Conservation (phyloP, 352 stramenopile species). For the Phytophthora rubi region DNA sequence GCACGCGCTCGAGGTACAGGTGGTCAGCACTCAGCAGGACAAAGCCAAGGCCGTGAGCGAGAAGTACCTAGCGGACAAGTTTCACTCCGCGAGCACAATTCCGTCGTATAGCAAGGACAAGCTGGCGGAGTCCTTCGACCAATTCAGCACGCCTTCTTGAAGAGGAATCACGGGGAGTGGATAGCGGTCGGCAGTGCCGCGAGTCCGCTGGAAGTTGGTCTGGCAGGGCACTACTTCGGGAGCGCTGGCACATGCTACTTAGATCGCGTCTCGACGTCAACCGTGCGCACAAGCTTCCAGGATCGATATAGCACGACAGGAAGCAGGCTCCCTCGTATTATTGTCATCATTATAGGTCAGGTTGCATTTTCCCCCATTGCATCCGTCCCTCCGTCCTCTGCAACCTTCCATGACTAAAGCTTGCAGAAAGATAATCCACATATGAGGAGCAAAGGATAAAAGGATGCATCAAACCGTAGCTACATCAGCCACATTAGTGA, state of each 20-base stretch:
- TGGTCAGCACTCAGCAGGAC: conserved; percentile 69
- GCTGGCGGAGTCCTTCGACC: conserved; percentile 61
- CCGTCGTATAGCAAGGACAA: conserved; percentile 47
- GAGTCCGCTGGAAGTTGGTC: conserved; percentile 4
- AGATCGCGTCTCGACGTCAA: conserved; percentile 15
- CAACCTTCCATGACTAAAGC: background rate
- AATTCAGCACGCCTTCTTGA: conserved; percentile 33
- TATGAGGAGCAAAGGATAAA: background rate
- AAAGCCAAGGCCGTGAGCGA: conserved; percentile 86
- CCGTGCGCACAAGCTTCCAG: conserved; percentile 15
- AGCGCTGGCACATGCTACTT: conserved; percentile 5
- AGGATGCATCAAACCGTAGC: background rate
- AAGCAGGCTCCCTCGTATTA: conserved; percentile 33
- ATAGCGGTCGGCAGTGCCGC: conserved; percentile 9
- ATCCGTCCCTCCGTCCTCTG: background rate
- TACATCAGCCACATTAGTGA: no score
- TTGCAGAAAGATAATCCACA: background rate
- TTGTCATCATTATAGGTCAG: conserved; percentile 47
- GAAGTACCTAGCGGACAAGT: conserved; percentile 81
- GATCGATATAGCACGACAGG: conserved; percentile 28
- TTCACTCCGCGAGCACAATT: conserved; percentile 58
- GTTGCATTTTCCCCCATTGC: conserved; percentile 20
- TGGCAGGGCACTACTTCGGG: conserved; percentile 11
- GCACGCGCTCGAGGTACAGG: conserved; percentile 62
- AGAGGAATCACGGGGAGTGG: conserved; percentile 12